Conservation (phyloP, 768 basidiomycete genomes). For the Ramaria sp. region DNA sequence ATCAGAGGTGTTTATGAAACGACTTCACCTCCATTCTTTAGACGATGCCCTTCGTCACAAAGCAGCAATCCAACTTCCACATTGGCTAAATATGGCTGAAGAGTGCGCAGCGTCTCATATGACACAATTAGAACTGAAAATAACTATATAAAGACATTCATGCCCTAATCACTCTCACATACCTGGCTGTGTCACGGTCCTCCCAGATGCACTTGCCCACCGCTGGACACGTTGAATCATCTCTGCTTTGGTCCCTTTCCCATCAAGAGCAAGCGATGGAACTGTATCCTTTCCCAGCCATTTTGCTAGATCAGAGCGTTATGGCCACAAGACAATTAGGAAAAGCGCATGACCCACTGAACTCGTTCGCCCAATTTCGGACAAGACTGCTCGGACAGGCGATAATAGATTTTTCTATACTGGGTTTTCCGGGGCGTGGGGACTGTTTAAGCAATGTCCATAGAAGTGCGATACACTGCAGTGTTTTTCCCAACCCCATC, state of each 20-base stretch:
- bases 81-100: constrained; percentile 63
- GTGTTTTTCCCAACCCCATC: constrained; percentile 95
- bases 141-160: background rate
- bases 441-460: constrained; percentile 97
- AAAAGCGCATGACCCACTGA: constrained; percentile 45
- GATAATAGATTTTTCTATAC: constrained; percentile 96
- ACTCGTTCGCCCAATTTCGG: constrained; percentile 97
- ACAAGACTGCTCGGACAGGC: constrained; percentile 95
- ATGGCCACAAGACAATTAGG: background rate
- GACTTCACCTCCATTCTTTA: constrained; percentile 84
- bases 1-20: background rate
- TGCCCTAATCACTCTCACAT: constrained; percentile 9
- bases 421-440: constrained; percentile 71
- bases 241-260: constrained; percentile 80
- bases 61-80: constrained; percentile 86
- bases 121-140: constrained; percentile 91
- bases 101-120: constrained; percentile 85
- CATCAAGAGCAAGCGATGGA: constrained; percentile 81
- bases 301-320: constrained; percentile 49
- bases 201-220: constrained; percentile 84
- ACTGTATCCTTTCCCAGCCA: constrained; percentile 87
- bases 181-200: constrained; percentile 91
- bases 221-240: constrained; percentile 69
- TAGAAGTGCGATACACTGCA: constrained; percentile 91
- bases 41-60: constrained; percentile 92